Conservation (phyloP, 139 green algal species). For the Tetratostichococcus sp. region DNA sequence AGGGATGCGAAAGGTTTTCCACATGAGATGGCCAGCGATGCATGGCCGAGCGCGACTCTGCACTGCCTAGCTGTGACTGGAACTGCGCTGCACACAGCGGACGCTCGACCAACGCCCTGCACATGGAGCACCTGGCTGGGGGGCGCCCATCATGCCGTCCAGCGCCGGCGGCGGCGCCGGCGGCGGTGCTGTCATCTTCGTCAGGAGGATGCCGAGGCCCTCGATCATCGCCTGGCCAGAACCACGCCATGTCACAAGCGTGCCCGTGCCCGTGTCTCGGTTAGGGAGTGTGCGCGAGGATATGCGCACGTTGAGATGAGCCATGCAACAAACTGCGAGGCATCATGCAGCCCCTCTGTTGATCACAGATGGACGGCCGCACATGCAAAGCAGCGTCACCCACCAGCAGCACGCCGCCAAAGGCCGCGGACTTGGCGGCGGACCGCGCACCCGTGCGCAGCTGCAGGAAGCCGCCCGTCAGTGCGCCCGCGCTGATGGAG, state of each 20-base stretch:
- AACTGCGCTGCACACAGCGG: too few relatives aligned
- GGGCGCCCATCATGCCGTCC: constrained; percentile 46
- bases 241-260: not conserved
- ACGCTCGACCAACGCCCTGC: too few relatives aligned
- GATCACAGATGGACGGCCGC: not conserved
- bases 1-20: too few relatives aligned
- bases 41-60: too few relatives aligned
- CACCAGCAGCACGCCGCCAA: constrained; percentile 91
- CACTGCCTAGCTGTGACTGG: too few relatives aligned
- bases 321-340: not conserved
- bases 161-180: constrained; percentile 45
- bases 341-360: not conserved
- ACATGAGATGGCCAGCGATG: not conserved
- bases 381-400: not conserved
- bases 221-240: constrained; percentile 88
- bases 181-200: constrained; percentile 76
- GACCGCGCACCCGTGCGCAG: constrained; percentile 73
- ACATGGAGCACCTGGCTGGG: constrained; percentile 18
- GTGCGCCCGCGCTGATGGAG: constrained; percentile 83
- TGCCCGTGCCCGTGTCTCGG: too few relatives aligned
- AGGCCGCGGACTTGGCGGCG: constrained; percentile 76
- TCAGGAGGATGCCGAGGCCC: constrained; percentile 92
- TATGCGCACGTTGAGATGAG: not conserved
- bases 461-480: constrained; percentile 92
- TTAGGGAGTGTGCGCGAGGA: too few relatives aligned